Percentiles rank a stretch among this genome's conserved stretches.
Conservation (phyloP, 148 eudicot genomes). For the Polygonum maritimum region DNA sequence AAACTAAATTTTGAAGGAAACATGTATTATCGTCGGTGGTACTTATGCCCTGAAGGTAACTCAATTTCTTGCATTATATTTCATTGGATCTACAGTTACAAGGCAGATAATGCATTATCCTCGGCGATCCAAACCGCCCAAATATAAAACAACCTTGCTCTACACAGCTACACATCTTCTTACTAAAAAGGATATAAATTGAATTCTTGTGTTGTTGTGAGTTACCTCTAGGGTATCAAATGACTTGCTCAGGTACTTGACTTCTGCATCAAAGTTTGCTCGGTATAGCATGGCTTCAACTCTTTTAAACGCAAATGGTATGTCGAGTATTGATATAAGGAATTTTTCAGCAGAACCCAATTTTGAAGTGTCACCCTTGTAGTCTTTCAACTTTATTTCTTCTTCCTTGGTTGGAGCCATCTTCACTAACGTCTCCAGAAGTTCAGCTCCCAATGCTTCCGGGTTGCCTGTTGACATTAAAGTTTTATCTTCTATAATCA, state of each 20-base stretch:
- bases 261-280: constrained; percentile 14
- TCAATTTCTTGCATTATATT: too few relatives aligned
- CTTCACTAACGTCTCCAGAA: constrained; percentile 13
- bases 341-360: constrained; percentile 14
- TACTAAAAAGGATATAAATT: neutral
- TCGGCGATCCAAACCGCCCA: too few relatives aligned
- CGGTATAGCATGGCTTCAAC: constrained; percentile 16
- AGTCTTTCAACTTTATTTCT: constrained; percentile 11
- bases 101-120: too few relatives aligned
- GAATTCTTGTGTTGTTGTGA: neutral
- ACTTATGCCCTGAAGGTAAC: too few relatives aligned
- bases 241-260: constrained; percentile 13
- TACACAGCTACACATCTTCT: neutral
- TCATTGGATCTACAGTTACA: too few relatives aligned
- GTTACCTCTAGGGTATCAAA: constrained; percentile 16
- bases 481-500: neutral
- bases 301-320: constrained; percentile 13
- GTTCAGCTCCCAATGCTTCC: constrained; percentile 13
- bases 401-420: constrained; percentile 21
- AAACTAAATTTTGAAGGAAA: neutral
- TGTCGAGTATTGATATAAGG: constrained; percentile 11
- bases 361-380: constrained; percentile 9
- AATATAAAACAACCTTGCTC: neutral
- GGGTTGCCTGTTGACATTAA: constrained; percentile 9
- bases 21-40: too few relatives aligned